Conservation (phyloP, 2,329 filamentous ascomycete genomes). For the Penicillium paneum region DNA sequence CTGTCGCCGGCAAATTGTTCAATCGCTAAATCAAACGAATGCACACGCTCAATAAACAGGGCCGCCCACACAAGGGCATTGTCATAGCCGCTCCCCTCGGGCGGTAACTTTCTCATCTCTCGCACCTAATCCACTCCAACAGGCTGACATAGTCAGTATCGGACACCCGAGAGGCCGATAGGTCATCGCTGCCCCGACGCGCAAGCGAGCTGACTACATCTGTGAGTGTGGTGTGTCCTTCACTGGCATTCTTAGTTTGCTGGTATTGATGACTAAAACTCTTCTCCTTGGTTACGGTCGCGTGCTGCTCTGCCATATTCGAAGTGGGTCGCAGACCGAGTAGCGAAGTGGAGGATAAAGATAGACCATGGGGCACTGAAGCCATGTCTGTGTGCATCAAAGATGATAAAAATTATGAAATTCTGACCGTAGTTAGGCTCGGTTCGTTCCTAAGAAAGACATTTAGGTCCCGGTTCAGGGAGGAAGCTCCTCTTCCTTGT, state of each 20-base stretch:
- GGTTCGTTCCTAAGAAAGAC: not conserved
- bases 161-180: not conserved
- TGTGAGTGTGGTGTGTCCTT: not conserved
- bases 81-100: slow-evolving; percentile 43
- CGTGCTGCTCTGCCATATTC: not conserved
- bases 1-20: slow-evolving; percentile 38
- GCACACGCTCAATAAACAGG: slow-evolving; percentile 38
- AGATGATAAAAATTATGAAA: not conserved
- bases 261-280: not conserved
- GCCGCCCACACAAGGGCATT: slow-evolving; percentile 42
- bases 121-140: slow-evolving; percentile 37
- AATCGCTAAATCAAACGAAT: slow-evolving; percentile 38
- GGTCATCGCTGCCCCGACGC: not conserved
- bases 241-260: not conserved
- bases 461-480: not conserved
- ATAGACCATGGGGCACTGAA: not conserved
- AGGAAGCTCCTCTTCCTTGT: not conserved
- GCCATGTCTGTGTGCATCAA: not conserved
- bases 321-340: not conserved
- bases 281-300: not conserved
- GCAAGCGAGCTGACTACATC: not conserved
- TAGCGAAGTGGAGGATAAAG: not conserved
- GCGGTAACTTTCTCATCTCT: slow-evolving; percentile 40
- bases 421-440: not conserved
- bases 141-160: not conserved